Evolutionary conservation across 495 filamentous ascomycete genomes (phyloP).

Genomic region (Pseudevernia furfuracea): DNA sequence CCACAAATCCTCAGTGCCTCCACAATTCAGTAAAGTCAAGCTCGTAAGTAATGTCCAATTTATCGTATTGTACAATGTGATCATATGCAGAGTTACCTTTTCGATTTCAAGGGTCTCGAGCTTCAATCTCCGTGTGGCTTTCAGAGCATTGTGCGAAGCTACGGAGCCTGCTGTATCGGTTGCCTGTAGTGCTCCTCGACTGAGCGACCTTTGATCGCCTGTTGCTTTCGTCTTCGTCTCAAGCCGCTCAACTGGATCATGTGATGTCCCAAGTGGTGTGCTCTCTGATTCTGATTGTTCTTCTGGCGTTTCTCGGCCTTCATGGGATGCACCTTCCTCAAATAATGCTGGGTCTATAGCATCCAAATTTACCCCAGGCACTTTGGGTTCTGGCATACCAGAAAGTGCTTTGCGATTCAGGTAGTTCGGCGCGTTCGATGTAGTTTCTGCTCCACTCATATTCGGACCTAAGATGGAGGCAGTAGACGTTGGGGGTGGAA

Average conservation of each 20-base stretch:
- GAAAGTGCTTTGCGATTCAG: not conserved
- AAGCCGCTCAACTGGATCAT: not conserved
- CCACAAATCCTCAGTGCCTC: constrained; percentile 74
- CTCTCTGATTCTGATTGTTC: constrained; percentile 1
- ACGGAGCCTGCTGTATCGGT: not conserved
- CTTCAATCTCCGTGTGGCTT: constrained; percentile 42
- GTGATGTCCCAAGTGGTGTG: not conserved
- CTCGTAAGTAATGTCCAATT: constrained; percentile 75
- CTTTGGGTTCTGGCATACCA: not conserved
- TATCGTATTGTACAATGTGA: constrained; percentile 59
- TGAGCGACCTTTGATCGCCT: not conserved
- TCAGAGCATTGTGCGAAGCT: not conserved
- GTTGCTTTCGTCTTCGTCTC: not conserved
- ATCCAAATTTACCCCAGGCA: not conserved
- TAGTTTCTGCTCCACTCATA: not conserved
- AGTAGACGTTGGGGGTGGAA: not conserved
- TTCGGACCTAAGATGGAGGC: not conserved
- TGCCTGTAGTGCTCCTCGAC: not conserved
- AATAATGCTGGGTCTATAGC: constrained; percentile 20
- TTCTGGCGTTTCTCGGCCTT: constrained; percentile 1
- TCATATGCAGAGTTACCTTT: constrained; percentile 64
- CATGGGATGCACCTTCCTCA: not conserved
- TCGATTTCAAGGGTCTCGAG: constrained; percentile 77
- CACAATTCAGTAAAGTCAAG: constrained; percentile 75
- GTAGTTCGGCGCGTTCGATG: not conserved